A percentile compares a stretch with the other conserved stretches of the same genome.
phyloP scores from a whole-genome alignment of 2,329 filamentous ascomycete genomes.

The Botrytis sinoallii region DNA sequence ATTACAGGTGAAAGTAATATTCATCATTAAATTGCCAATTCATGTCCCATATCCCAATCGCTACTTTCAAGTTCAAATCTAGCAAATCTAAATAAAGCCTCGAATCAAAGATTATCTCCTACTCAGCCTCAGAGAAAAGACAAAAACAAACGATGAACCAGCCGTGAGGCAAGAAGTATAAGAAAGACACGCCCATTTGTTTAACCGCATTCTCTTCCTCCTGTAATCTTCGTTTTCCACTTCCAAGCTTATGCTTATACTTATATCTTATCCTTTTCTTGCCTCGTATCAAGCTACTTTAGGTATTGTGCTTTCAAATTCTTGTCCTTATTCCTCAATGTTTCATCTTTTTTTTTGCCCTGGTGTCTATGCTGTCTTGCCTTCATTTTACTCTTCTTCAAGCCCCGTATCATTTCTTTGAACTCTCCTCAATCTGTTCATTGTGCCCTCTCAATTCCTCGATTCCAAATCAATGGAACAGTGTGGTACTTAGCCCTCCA shows the following conservation, averaged over 20 bases:
- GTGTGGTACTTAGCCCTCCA: background rate
- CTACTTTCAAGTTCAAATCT: no score
- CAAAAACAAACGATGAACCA: conserved; percentile 20
- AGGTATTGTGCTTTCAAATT: background rate
- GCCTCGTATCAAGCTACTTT: background rate
- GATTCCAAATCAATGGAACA: background rate
- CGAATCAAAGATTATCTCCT: conserved; percentile 4
- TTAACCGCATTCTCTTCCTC: conserved; percentile 24
- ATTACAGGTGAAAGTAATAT: background rate
- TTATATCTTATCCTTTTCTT: background rate
- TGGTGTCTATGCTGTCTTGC: background rate
- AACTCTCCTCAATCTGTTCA: background rate
- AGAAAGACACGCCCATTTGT: background rate
- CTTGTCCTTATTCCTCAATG: background rate
- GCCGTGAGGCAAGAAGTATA: conserved; percentile 36
- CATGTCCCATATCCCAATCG: background rate
- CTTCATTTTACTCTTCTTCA: background rate
- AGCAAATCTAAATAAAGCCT: background rate
- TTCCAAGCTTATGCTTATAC: conserved; percentile 13
- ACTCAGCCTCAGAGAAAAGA: background rate
- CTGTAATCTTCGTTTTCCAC: conserved; percentile 10
- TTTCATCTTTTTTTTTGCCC: background rate
- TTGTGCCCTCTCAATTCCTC: no score
- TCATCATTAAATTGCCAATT: background rate
- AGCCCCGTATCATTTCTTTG: background rate